Conservation (phyloP, 768 basidiomycete species). For the Boletus tomentosulus region DNA sequence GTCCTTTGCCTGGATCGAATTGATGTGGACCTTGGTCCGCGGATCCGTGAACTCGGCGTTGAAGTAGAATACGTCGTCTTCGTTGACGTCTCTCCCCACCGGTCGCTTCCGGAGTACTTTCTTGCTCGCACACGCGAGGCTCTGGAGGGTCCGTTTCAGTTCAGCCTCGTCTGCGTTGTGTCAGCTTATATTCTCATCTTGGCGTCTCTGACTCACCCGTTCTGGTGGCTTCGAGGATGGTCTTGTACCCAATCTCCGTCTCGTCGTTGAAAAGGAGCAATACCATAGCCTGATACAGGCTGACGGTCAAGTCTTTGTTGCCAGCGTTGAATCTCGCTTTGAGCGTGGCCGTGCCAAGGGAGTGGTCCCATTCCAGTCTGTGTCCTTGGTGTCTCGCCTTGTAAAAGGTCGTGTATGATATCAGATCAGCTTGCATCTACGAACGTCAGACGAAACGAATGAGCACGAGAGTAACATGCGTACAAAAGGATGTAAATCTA, state of each 20-base stretch:
- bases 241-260: constrained; percentile 53
- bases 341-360: constrained; percentile 78
- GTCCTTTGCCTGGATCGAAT: constrained; percentile 92
- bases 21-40: constrained; percentile 81
- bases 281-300: constrained; percentile 86
- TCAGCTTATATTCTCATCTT: not conserved
- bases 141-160: constrained; percentile 82
- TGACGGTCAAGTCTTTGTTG: constrained; percentile 84
- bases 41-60: constrained; percentile 82
- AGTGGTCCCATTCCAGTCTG: constrained; percentile 81
- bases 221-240: constrained; percentile 62
- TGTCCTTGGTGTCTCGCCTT: constrained; percentile 71
- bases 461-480: constrained; percentile 14
- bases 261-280: constrained; percentile 81
- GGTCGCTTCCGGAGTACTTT: constrained; percentile 83
- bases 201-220: constrained; percentile 54
- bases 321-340: constrained; percentile 63
- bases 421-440: constrained; percentile 73
- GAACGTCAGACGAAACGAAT: constrained; percentile 6
- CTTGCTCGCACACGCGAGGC: constrained; percentile 87
- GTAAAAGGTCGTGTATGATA: constrained; percentile 66
- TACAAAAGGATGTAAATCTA: constrained; percentile 54
- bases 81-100: constrained; percentile 68
- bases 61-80: constrained; percentile 73
- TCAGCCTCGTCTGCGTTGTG: constrained; percentile 56